Base-by-base conservation (phyloP, 441 rosid species). In the Capsella rubella region DNA sequence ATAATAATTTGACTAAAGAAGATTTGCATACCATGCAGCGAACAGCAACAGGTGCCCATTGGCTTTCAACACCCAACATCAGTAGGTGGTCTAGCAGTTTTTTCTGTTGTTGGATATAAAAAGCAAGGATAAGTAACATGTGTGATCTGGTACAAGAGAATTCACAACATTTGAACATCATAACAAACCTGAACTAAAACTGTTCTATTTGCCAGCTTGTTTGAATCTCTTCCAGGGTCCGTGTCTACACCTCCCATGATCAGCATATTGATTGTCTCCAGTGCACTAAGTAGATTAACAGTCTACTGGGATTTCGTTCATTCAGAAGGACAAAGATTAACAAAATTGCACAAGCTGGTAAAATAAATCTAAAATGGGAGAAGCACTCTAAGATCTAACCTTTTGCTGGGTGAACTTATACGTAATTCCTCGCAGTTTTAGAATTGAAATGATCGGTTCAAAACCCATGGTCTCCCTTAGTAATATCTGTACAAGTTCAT, bases 321-420 rank as follows among this genome's bases (percentile, higher is more conserved):
- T 81, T 66, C 78, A 80, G 70, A 45, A 75, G 70, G 59, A 81
- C 43, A 59, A 80, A 67, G 69, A 74, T 67, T 78, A 84, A 76
- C 79, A 76, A 87, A 85, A 76, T 87, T 86, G 75, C 59, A 80
- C 67, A 34, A 35, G 73, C 64, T 56, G 70, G 32, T 71, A 75
- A 10, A 16, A 53, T 13, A 25, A 58, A 64, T 47, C 29, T 2
- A 40, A 62, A 53, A 13, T 13, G 58, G 9, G 53, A 27, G 69
- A 62, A 32, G 74, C 81, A 68, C 69, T 77, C 63, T 46, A 82
- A 84, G 81, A 86, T 82, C 95, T 80, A 86, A 95, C 99, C 99
- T 95, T 95, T 74, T 95, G 99, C 64, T 93, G 92, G 74, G 97
- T 91, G 78, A 91, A 95, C 77, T 89, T 88, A 80, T 93, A 93